A percentile compares a stretch with the other conserved stretches of the same genome.
Evolutionary conservation across 257 asterid genomes (phyloP).

Genomic region (Solanum sparsipilum): DNA sequence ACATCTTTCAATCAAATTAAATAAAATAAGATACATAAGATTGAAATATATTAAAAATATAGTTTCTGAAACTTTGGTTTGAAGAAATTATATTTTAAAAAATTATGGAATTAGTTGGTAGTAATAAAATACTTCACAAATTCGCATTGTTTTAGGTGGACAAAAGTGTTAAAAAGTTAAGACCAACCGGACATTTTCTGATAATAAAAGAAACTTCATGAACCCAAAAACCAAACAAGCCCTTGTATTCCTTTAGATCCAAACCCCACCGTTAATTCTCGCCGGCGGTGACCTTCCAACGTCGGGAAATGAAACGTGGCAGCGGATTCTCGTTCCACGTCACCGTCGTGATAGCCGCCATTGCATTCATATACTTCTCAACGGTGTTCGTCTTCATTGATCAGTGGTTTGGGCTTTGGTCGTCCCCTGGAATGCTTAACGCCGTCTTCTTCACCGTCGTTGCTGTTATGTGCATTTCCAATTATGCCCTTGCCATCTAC

Average conservation of each 20-base stretch:
- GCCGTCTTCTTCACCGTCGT: slow-evolving; percentile 50
- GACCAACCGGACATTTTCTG: background rate
- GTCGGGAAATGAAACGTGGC: slow-evolving; percentile 13
- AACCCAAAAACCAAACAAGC: background rate
- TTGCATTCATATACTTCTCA: slow-evolving; percentile 66
- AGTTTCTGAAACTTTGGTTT: background rate
- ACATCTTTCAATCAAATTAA: background rate
- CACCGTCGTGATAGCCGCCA: slow-evolving; percentile 42
- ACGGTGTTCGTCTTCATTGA: slow-evolving; percentile 78
- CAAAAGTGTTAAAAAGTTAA: background rate
- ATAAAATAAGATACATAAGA: background rate
- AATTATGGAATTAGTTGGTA: background rate
- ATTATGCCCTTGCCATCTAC: slow-evolving; percentile 50
- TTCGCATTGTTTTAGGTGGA: background rate
- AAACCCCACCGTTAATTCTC: background rate
- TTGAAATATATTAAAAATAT: background rate
- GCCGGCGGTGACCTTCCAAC: background rate
- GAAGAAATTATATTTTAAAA: background rate
- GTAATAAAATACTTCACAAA: background rate
- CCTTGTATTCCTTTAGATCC: background rate
- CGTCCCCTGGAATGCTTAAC: slow-evolving; percentile 77
- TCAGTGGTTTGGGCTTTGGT: slow-evolving; percentile 66
- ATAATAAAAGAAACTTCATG: background rate
- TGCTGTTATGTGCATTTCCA: slow-evolving; percentile 45
- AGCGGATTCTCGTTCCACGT: slow-evolving; percentile 53